Evolutionary conservation across 2,329 filamentous ascomycete species (phyloP), one percentile per base, ranked within the genome.

Genomic region (Fusarium brevicatenulatum): DNA sequence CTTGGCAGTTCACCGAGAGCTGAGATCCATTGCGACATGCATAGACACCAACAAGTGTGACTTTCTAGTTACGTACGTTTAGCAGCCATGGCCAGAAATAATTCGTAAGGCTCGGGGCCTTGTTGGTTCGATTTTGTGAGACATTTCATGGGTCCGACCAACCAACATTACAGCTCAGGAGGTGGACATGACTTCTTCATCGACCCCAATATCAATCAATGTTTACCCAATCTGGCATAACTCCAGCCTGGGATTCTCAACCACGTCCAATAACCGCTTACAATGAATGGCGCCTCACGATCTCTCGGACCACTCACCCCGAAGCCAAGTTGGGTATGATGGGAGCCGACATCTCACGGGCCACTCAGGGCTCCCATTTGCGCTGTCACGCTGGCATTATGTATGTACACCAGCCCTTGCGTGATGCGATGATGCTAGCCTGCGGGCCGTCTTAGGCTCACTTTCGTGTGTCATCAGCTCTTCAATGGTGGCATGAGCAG

Each of bases 81-180:
- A 25, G 43, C 36, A 54, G 37, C 11, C 43, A 60, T 47, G 23
- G 63, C 49, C 39, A 62, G 34, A 58, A 52, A 56, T 55, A 54
- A 72, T 70, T 57, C 34, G 71, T 71, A 75, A 77, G 74, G 42
- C 63, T 77, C 40, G 52, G 64, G 61, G 71, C 57, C 64, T 64
- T 56, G 63, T 71, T 72, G 73, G 73, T 71, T 62, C 60, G 59
- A 50, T 70, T 56, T 43, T 34, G 47, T 73, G 64, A 77, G 74
- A 75, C 68, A 74, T 65, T 63, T 57, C 30, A 52, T 68, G 53
- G 56, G 56, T 28, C 60, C 42, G 50, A 47, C 52, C 40, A 55
- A 49, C 42, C 42, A 50, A 58, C 40, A 34, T 28, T 36, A 36
- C 23, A 50, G n/a, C 15, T 50, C 55, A 57, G 55, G 55, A 49